Evolutionary conservation across 208 protist genomes (phyloP), one percentile per base, ranked within the genome.

Genomic region (Angomonas ambiguus): DNA sequence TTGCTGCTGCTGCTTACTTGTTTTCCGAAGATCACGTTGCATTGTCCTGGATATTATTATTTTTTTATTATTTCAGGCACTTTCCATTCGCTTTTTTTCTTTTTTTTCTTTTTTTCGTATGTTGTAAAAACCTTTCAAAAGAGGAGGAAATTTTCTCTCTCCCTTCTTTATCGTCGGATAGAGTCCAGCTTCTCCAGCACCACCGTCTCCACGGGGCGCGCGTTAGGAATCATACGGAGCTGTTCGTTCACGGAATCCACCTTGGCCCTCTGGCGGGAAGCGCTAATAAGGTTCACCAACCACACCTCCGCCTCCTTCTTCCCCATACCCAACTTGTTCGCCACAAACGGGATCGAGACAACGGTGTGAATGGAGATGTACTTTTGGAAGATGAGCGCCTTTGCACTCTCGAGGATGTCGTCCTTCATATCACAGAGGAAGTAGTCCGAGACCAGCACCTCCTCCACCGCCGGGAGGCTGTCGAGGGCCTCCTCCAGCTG

Each of bases 231-330:
- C 49, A 95, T 85, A 34, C 87, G 79, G 62, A 95, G 84, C 74
- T 93, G 83, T 70, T 88, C 80, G 64, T 90, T 83, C 3, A 93
- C 89, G 5, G 89, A 92, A 69, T 97, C 91, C 63, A 97, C 87
- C 80, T 94, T 95, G 24, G 91, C 93, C 33, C 91, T 85, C 66
- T 95, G 88, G 76, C 93, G 89, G 30, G 88, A 91, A 57, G 93
- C 85, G 68, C 92, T 89, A 77, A 96, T 89, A 8, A 96, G 83
- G 62, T 95, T 91, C 42, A 87, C 92, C 30, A 96, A 69, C 88
- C 88, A 96, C 67, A 94, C 76, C 83, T 95, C 92, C 5, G 92
- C 88, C 31, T 92, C 87, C 28, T 85, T 63, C 27, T 77, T 78
- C 32, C 58, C 72, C 72, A 88, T 87, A 49, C 75, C 78, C 61